Evolutionary conservation across 2,329 filamentous ascomycete genomes (phyloP).

Genomic region (Alternaria triticina): DNA sequence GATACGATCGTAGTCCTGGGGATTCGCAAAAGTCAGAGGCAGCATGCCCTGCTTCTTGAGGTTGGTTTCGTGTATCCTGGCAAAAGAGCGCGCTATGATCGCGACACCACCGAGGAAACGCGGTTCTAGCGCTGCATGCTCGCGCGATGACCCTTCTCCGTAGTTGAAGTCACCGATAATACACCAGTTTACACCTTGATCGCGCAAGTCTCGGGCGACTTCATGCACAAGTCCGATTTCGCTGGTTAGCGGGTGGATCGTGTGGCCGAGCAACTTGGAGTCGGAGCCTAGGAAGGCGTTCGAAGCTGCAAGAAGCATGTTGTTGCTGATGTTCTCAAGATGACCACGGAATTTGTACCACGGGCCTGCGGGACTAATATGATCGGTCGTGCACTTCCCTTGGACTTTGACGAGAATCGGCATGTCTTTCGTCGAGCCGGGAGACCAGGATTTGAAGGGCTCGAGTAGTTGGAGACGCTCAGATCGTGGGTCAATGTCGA

Average conservation of each 20-base stretch:
- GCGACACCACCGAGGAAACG: conserved; percentile 30
- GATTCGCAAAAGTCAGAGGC: conserved; percentile 29
- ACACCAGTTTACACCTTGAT: conserved; percentile 32
- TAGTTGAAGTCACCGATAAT: conserved; percentile 46
- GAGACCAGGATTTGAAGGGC: conserved; percentile 31
- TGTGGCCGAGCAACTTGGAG: conserved; percentile 33
- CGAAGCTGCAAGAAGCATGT: conserved; percentile 42
- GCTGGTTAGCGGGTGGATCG: conserved; percentile 24
- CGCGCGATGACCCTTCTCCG: conserved; percentile 33
- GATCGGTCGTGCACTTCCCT: conserved; percentile 51
- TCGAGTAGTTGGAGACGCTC: conserved; percentile 33
- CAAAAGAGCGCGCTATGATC: conserved; percentile 35
- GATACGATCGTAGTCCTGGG: conserved; percentile 27
- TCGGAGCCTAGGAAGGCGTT: conserved; percentile 38
- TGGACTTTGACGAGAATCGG: conserved; percentile 44
- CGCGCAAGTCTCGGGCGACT: conserved; percentile 32
- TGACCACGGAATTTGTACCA: conserved; percentile 52
- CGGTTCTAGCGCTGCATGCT: conserved; percentile 39
- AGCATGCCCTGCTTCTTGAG: conserved; percentile 42
- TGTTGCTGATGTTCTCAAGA: conserved; percentile 50
- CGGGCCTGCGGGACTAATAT: conserved; percentile 49
- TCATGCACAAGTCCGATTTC: conserved; percentile 31
- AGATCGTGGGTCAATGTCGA: conserved; percentile 34
- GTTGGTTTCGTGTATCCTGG: conserved; percentile 40
- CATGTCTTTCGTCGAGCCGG: conserved; percentile 28